Conservation (phyloP, 345 rosid genomes). For the Raphanus raphanistrum region DNA sequence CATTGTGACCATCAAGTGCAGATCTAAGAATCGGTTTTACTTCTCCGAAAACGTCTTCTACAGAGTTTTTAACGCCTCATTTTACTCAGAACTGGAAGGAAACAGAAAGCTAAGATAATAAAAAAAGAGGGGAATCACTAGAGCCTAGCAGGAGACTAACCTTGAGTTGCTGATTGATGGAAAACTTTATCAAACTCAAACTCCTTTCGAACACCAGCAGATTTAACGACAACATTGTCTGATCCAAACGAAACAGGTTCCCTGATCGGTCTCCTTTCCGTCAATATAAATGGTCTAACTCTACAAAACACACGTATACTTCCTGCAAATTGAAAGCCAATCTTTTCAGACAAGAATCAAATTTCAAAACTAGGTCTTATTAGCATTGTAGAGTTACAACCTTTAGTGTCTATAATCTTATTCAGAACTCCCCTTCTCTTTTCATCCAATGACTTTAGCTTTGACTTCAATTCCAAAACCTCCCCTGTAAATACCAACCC, state of each 20-base stretch:
- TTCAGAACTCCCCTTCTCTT: constrained; percentile 65
- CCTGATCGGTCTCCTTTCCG: constrained; percentile 48
- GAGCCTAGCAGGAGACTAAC: constrained; percentile 47
- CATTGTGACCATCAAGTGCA: constrained; percentile 92
- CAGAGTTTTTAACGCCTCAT: constrained; percentile 47
- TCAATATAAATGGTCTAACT: constrained; percentile 55
- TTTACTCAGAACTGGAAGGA: constrained; percentile 42
- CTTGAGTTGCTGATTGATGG: constrained; percentile 65
- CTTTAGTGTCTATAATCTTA: constrained; percentile 75
- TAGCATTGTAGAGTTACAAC: constrained; percentile 35
- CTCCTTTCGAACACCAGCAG: constrained; percentile 64
- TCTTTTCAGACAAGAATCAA: constrained; percentile 13
- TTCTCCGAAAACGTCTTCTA: constrained; percentile 78
- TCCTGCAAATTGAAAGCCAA: constrained; percentile 53
- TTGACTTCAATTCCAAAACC: constrained; percentile 52
- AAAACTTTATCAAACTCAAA: constrained; percentile 81
- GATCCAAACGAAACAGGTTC: constrained; percentile 50
- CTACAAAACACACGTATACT: constrained; percentile 84
- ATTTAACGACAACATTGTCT: constrained; percentile 53
- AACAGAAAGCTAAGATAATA: constrained; percentile 28
- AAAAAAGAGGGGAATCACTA: constrained; percentile 14
- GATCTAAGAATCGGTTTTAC: constrained; percentile 81
- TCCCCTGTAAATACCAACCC: constrained; percentile 49
- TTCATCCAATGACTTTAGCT: constrained; percentile 60
- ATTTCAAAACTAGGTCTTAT: background rate